phyloP scores from a whole-genome alignment of 179 eudicot genomes.

The Kewa caespitosa region DNA sequence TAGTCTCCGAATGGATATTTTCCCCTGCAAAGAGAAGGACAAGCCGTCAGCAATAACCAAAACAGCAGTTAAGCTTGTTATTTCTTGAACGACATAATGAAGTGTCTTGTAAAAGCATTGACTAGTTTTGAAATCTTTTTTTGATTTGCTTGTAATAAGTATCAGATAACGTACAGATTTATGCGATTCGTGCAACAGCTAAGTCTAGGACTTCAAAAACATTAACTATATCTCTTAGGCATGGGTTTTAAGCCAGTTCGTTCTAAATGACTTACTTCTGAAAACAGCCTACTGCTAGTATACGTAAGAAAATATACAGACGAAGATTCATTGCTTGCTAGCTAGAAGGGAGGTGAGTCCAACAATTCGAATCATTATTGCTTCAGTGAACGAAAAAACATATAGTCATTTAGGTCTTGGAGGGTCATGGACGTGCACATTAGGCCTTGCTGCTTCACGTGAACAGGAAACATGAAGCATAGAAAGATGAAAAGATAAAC shows the following conservation, averaged over 20 bases:
- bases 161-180: neutral
- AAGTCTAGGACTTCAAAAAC: neutral
- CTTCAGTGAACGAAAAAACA: too few relatives aligned
- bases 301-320: neutral
- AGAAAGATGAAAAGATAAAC: neutral
- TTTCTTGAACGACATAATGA: too few relatives aligned
- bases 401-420: too few relatives aligned
- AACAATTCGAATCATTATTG: too few relatives aligned
- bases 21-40: slow-evolving; percentile 54
- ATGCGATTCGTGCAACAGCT: neutral
- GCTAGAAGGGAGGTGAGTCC: neutral
- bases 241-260: neutral
- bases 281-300: neutral
- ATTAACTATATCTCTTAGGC: neutral
- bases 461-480: too few relatives aligned
- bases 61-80: neutral
- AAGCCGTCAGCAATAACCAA: slow-evolving; percentile 12
- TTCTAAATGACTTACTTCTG: too few relatives aligned
- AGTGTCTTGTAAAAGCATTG: neutral
- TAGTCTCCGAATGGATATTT: slow-evolving; percentile 88
- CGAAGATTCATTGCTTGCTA: neutral
- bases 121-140: neutral
- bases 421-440: too few relatives aligned
- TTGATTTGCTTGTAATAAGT: neutral
- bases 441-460: too few relatives aligned